These are phyloP conservation scores for Vitis rotundifolia DNA, from an alignment of 164 flowering plant genomes.

Conservation along the genomic window DNA sequence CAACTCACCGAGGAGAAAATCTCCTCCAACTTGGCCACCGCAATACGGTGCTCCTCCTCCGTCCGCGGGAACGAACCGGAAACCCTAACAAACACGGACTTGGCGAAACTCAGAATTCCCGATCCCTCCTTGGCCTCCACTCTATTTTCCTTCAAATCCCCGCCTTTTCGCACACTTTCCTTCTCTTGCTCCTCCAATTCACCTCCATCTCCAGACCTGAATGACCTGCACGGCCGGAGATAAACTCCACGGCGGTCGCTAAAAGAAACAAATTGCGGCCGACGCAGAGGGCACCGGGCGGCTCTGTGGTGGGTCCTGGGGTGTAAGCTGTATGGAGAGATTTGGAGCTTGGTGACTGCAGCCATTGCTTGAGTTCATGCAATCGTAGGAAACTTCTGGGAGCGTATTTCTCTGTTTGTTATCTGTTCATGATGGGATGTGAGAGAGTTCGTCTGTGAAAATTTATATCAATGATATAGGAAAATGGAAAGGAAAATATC, in stretches of 20 bases:
- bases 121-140: constrained; percentile 22
- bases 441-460: not conserved
- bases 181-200: constrained; percentile 22
- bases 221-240: constrained; percentile 41
- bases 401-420: not conserved
- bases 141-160: constrained; percentile 15
- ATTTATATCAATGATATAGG: not conserved
- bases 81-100: constrained; percentile 32
- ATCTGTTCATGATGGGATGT: not conserved
- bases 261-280: constrained; percentile 8
- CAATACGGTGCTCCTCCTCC: constrained; percentile 27
- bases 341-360: constrained; percentile 45
- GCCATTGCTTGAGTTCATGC: constrained; percentile 36
- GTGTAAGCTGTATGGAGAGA: constrained; percentile 33
- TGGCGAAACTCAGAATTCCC: constrained; percentile 37
- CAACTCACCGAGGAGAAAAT: constrained; percentile 61
- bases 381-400: too few species aligned
- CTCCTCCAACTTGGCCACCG: constrained; percentile 50
- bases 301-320: constrained; percentile 19
- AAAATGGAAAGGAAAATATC: not conserved
- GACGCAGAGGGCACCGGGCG: constrained; percentile 7
- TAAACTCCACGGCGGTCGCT: constrained; percentile 21
- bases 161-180: constrained; percentile 16
- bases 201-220: constrained; percentile 44
- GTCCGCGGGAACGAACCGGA: constrained; percentile 23